These are phyloP conservation scores for Clarireedia hainanense DNA, from an alignment of 2,329 filamentous ascomycete species.

Conservation along the genomic window DNA sequence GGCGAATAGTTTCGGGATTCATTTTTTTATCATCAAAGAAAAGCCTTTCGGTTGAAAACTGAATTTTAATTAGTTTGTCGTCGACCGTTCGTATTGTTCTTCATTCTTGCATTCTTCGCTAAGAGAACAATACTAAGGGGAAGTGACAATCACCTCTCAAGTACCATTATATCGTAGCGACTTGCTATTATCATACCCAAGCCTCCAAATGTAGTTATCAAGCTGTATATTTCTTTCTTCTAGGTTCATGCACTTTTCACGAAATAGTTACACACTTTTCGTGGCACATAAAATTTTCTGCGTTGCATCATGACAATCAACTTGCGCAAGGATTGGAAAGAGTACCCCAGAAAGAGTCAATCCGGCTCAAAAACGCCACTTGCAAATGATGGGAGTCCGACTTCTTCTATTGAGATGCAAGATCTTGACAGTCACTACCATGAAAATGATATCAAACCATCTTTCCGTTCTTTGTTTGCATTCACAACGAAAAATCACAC, in stretches of 20 bases:
- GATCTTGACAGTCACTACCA: background rate
- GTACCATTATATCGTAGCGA: background rate
- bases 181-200: background rate
- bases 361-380: background rate
- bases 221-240: background rate
- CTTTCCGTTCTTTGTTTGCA: constrained; percentile 47
- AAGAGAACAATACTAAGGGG: constrained; percentile 18
- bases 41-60: background rate
- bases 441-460: constrained; percentile 10
- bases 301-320: constrained; percentile 1
- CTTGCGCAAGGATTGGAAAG: background rate
- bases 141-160: background rate
- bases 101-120: constrained; percentile 6
- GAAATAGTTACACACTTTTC: background rate
- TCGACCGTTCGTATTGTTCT: constrained; percentile 3
- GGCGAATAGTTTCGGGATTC: too few species aligned
- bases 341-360: background rate
- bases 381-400: background rate
- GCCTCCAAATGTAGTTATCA: background rate
- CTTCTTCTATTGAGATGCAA: constrained; percentile 4
- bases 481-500: constrained; percentile 62
- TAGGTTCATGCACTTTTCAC: background rate
- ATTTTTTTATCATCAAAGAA: background rate
- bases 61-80: background rate
- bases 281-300: background rate